A percentile compares a stretch with the other conserved stretches of the same genome.
Evolutionary conservation across 345 rosid species (phyloP).

Genomic region (Rubroshorea leprosula): DNA sequence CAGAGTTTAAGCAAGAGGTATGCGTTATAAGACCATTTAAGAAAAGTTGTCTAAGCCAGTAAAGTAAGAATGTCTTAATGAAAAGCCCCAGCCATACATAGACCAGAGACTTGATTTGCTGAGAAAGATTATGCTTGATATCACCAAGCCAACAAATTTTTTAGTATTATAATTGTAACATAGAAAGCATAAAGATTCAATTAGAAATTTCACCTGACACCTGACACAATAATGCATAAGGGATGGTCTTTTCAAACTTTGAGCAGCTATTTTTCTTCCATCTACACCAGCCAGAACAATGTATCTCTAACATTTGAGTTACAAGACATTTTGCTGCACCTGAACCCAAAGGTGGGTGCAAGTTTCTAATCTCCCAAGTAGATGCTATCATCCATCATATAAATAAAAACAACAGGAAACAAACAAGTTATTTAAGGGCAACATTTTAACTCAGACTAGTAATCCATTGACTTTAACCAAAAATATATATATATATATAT

Average conservation of each 20-base stretch:
- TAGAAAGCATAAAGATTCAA: constrained; percentile 4
- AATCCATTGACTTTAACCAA: too few relatives aligned
- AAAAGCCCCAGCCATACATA: not conserved
- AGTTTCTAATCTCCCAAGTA: constrained; percentile 82
- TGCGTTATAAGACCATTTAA: not conserved
- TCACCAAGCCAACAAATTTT: not conserved
- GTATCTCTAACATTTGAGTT: constrained; percentile 81
- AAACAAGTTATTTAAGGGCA: not conserved
- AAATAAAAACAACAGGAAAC: not conserved
- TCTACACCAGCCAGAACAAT: constrained; percentile 56
- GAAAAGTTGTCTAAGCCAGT: constrained; percentile 9
- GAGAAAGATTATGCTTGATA: not conserved
- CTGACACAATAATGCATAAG: constrained; percentile 72
- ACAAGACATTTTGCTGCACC: constrained; percentile 59
- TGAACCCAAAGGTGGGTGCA: constrained; percentile 56
- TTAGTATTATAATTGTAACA: not conserved
- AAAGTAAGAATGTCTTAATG: constrained; percentile 1
- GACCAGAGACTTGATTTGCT: constrained; percentile 7
- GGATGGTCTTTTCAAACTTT: constrained; percentile 81
- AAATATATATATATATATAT: too few relatives aligned
- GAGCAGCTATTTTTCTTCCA: constrained; percentile 74
- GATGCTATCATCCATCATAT: constrained; percentile 54
- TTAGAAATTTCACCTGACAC: constrained; percentile 58
- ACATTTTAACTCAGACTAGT: too few relatives aligned
- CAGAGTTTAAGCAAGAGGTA: not conserved